These are phyloP conservation scores for Zychaea mexicana DNA, from an alignment of 371 early-diverging fungal genomes.

Conservation along the genomic window DNA sequence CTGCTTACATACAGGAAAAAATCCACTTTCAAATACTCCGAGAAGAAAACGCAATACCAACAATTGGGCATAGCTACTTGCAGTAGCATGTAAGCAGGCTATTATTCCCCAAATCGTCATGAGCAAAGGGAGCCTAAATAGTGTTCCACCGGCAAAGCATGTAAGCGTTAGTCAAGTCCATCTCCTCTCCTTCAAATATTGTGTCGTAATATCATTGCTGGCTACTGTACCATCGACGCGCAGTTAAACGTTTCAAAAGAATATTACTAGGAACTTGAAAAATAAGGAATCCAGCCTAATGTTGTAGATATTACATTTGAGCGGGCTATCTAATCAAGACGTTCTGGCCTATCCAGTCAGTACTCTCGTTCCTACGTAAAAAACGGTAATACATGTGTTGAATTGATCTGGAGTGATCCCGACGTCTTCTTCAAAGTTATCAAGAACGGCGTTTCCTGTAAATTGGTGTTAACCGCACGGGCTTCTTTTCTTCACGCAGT, in stretches of 20 bases:
- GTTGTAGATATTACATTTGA: neutral
- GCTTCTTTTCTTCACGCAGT: neutral
- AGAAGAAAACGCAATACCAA: constrained; percentile 40
- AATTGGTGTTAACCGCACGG: neutral
- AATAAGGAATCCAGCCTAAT: constrained; percentile 40
- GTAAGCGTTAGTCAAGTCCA: too few species aligned
- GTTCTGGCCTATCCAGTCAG: neutral
- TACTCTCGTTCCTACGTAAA: constrained; percentile 28
- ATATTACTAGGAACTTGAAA: constrained; percentile 55
- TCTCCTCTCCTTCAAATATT: too few species aligned
- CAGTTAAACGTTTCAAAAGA: constrained; percentile 40
- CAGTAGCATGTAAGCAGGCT: constrained; percentile 39
- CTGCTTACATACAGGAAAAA: constrained; percentile 35
- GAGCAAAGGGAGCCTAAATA: constrained; percentile 42
- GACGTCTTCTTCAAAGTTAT: constrained; percentile 50
- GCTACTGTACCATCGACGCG: constrained; percentile 34
- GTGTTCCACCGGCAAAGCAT: too few species aligned
- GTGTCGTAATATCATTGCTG: too few species aligned
- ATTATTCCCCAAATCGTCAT: constrained; percentile 47
- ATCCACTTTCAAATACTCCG: constrained; percentile 49
- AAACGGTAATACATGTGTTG: constrained; percentile 47
- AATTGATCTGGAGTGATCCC: constrained; percentile 50
- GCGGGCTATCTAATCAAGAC: too few species aligned
- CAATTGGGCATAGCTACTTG: constrained; percentile 29
- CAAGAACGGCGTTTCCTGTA: constrained; percentile 49